Conservation (phyloP, 768 basidiomycete genomes). For the Mycena albidolilacea region DNA sequence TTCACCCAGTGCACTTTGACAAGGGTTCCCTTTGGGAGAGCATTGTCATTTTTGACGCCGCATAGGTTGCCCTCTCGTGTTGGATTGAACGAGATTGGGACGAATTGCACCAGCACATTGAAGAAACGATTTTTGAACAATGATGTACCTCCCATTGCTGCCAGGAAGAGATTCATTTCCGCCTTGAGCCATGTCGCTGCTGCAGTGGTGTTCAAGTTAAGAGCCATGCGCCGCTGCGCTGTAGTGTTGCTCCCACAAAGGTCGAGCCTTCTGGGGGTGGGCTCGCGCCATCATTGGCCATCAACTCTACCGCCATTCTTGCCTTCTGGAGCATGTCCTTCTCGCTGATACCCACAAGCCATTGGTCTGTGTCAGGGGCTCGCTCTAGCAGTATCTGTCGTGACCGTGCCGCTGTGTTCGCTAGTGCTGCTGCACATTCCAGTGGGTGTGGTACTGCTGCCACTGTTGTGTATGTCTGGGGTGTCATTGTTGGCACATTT, state of each 20-base stretch:
- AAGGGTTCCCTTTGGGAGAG: conserved; percentile 20
- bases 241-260: neutral
- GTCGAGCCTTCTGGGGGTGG: no score
- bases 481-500: no score
- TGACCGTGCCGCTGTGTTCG: neutral
- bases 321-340: neutral
- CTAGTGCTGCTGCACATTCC: neutral
- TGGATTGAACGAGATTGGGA: conserved; percentile 41
- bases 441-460: no score
- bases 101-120: conserved; percentile 39
- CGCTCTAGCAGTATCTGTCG: neutral
- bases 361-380: no score
- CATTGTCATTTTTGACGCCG: conserved; percentile 36
- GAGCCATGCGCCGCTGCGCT: conserved; percentile 31
- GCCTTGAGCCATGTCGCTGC: conserved; percentile 40
- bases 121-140: conserved; percentile 14
- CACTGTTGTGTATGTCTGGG: no score
- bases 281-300: no score
- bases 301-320: no score
- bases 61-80: neutral
- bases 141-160: conserved; percentile 28
- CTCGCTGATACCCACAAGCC: neutral
- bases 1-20: conserved; percentile 46
- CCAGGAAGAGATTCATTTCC: conserved; percentile 26
- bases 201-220: conserved; percentile 27